These are phyloP conservation scores for Schizosaccharomyces versatilis DNA, from an alignment of 1,139 yeast genomes.

Conservation along the genomic window DNA sequence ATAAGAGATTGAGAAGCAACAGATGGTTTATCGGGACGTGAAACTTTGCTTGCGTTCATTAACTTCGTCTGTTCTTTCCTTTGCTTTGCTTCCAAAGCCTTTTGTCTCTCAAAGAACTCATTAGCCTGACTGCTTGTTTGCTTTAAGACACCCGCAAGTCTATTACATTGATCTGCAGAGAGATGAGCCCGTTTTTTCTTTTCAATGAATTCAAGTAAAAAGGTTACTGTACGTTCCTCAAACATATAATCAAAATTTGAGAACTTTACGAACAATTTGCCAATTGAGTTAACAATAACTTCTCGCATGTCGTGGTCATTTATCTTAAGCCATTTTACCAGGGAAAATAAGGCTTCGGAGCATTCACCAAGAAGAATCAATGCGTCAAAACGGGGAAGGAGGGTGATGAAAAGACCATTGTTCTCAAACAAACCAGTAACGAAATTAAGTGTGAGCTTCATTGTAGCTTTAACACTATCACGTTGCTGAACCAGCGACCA, in stretches of 20 bases:
- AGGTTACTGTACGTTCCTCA: neutral
- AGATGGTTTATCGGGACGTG: neutral
- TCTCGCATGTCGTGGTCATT: neutral
- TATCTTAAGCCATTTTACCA: neutral
- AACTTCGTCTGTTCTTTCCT: neutral
- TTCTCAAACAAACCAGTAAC: neutral
- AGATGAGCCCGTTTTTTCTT: neutral
- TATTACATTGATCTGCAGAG: neutral
- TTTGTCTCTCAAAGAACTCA: neutral
- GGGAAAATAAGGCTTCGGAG: neutral
- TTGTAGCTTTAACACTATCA: neutral
- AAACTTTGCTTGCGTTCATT: neutral
- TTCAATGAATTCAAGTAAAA: neutral
- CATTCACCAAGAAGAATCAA: neutral
- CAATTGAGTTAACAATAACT: neutral
- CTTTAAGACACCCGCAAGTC: neutral
- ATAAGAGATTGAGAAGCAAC: neutral
- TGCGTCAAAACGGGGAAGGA: neutral
- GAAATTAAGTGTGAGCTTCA: neutral
- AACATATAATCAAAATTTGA: neutral
- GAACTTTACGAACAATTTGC: neutral
- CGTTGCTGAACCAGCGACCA: neutral
- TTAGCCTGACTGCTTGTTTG: slow-evolving; percentile 1
- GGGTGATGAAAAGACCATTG: neutral
- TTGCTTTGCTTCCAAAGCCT: neutral